Percentiles rank a stretch among this genome's conserved stretches.
phyloP scores from a whole-genome alignment of 768 basidiomycete genomes.

The Paxillus ammoniavirescens region DNA sequence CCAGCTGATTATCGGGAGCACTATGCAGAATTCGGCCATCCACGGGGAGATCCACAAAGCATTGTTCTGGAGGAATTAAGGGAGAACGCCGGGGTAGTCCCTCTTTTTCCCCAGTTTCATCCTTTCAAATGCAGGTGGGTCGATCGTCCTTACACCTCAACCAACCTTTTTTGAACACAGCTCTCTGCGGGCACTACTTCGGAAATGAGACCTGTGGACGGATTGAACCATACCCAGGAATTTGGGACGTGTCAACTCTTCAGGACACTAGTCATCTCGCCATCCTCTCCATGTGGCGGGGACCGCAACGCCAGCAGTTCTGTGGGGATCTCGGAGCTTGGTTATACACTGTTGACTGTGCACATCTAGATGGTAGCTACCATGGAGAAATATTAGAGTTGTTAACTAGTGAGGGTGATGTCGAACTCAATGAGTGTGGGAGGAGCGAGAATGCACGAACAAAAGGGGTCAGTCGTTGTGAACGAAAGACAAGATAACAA shows the following conservation, averaged over 20 bases:
- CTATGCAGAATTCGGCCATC: not conserved
- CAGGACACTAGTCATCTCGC: conserved; percentile 39
- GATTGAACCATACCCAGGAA: conserved; percentile 28
- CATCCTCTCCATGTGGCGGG: conserved; percentile 39
- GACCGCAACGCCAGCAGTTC: conserved; percentile 36
- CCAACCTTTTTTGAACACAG: conserved; percentile 1
- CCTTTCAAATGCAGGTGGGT: conserved; percentile 39
- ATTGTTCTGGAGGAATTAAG: conserved; percentile 28
- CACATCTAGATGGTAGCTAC: not conserved
- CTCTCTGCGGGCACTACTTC: conserved; percentile 6
- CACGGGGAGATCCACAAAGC: not conserved
- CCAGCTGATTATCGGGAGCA: not conserved
- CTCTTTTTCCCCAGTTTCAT: conserved; percentile 52
- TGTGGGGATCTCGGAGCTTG: conserved; percentile 40
- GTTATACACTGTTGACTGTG: conserved; percentile 34
- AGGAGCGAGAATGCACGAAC: not conserved
- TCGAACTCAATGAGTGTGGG: not conserved
- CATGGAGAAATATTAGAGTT: not conserved
- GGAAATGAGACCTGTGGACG: not conserved
- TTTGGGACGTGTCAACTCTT: conserved; percentile 41
- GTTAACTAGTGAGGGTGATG: not conserved
- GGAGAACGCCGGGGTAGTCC: conserved; percentile 50
- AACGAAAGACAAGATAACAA: conserved; percentile 9
- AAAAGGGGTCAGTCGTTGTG: conserved; percentile 2
- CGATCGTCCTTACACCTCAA: not conserved